Conservation (phyloP, 2,329 filamentous ascomycete species). For the Onygena corvina region DNA sequence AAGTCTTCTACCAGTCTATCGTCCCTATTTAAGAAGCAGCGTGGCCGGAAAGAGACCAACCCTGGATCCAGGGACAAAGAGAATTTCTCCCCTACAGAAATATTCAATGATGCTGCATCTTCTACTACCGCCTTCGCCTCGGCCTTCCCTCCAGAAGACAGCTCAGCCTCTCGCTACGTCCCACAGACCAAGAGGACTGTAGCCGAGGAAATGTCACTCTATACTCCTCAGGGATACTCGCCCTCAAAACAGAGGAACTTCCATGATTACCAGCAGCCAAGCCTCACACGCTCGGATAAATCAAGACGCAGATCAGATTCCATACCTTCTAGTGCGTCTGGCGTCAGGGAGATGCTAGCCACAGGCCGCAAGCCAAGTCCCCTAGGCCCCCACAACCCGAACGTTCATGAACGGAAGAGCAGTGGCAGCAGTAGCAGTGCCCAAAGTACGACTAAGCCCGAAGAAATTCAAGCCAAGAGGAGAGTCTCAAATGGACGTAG, state of each 20-base stretch:
- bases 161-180: constrained; percentile 30
- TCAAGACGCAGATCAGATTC: constrained; percentile 43
- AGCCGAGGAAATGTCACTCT: constrained; percentile 46
- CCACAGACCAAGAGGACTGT: constrained; percentile 36
- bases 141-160: constrained; percentile 17
- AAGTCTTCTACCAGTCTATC: constrained; percentile 78
- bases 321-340: constrained; percentile 32
- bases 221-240: constrained; percentile 49
- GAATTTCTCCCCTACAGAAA: constrained; percentile 54
- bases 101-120: constrained; percentile 8
- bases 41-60: constrained; percentile 50
- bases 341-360: constrained; percentile 27
- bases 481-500: constrained; percentile 32
- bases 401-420: constrained; percentile 9
- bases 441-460: constrained; percentile 3
- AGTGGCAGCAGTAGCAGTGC: constrained; percentile 17
- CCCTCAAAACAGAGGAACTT: constrained; percentile 53
- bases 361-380: constrained; percentile 14
- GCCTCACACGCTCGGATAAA: constrained; percentile 32
- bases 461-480: constrained; percentile 8
- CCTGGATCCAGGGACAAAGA: constrained; percentile 54
- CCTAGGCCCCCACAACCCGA: constrained; percentile 6
- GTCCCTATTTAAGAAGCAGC: constrained; percentile 61
- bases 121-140: constrained; percentile 1
- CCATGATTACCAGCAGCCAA: constrained; percentile 40